Evolutionary conservation across 2,329 filamentous ascomycete species (phyloP), one percentile per base, ranked within the genome.

Genomic region (Neopestalotiopsis sp.): DNA sequence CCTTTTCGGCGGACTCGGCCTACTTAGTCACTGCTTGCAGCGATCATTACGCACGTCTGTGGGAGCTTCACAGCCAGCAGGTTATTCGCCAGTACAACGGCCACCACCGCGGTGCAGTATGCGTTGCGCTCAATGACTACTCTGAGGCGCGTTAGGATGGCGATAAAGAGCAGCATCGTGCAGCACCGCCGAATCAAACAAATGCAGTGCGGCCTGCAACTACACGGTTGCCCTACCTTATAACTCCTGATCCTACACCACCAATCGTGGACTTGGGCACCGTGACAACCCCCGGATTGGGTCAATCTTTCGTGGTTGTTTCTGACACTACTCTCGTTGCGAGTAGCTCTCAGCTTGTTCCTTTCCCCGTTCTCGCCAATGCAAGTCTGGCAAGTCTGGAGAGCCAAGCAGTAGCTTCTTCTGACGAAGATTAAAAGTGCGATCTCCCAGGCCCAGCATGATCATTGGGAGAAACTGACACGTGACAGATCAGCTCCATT

Each of bases 1-100:
- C 95, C 0, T 98, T 98, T 81, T 95, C 92, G 71, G 95, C 95
- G 32, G 95, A 98, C 79, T 95, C 92, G 42, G 95, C 95, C 0
- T 98, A 98, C 77, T 85, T 98, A 6, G 95, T 98, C 13, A 98
- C 95, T 0, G 94, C 95, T 5, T 97, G 94, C 79, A 95, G 92
- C 57, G 95, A 98, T 78, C 95, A 98, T 79, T 98, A 97, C 78
- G 95, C 95, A 2, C 88, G 95, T 20, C 83, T 98, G 68, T 98
- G 95, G 95, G 95, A 98, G 83, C 84, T 98, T 72, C 85, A 88
- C 72, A 94, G 91, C 73, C 94, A 97, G 80, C 91, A 91, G 76
- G 95, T 98, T 73, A 98, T 98, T 75, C 88, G 95, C 61, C 95
- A 98, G 83, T 98, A 98, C 79, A 97, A 97, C 78, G 95, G 95